These are phyloP conservation scores for Penicillium sp. DNA, from an alignment of 2,329 filamentous ascomycete genomes.

Conservation along the genomic window DNA sequence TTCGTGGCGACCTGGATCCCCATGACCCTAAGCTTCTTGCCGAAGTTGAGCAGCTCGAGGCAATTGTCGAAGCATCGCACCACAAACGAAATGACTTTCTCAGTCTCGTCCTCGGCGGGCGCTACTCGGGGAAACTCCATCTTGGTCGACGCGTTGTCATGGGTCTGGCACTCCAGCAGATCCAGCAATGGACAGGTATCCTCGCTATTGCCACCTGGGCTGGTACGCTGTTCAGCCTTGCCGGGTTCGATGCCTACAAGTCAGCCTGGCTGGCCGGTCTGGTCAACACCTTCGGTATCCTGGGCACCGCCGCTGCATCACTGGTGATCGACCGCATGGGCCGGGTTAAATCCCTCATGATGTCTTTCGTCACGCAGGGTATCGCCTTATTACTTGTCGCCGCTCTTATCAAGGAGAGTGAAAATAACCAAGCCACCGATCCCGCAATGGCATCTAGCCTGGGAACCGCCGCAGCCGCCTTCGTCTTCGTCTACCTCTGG, in stretches of 20 bases:
- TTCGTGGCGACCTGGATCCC: constrained; percentile 30
- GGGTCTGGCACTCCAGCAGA: constrained; percentile 44
- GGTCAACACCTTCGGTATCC: constrained; percentile 24
- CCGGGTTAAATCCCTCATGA: constrained; percentile 11
- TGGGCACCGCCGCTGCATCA: constrained; percentile 24
- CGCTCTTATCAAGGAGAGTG: constrained; percentile 20
- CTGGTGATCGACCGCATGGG: constrained; percentile 27
- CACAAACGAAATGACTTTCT: constrained; percentile 41
- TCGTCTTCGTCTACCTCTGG: constrained; percentile 59
- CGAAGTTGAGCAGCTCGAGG: constrained; percentile 43
- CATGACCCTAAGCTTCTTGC: constrained; percentile 33
- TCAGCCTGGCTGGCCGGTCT: constrained; percentile 22
- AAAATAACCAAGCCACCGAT: constrained; percentile 11
- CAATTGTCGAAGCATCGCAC: constrained; percentile 40
- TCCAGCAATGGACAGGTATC: constrained; percentile 48
- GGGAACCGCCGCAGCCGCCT: constrained; percentile 18
- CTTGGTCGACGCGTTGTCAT: constrained; percentile 43
- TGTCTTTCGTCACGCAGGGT: constrained; percentile 23
- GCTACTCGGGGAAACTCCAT: constrained; percentile 37
- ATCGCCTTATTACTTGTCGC: constrained; percentile 21
- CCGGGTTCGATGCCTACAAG: constrained; percentile 23
- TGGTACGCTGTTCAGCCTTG: constrained; percentile 20
- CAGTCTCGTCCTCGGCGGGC: constrained; percentile 39
- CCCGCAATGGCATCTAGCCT: constrained; percentile 13
- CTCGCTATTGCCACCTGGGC: constrained; percentile 43